phyloP scores from a whole-genome alignment of 2,329 filamentous ascomycete genomes.

The Bipolaris victoriae region DNA sequence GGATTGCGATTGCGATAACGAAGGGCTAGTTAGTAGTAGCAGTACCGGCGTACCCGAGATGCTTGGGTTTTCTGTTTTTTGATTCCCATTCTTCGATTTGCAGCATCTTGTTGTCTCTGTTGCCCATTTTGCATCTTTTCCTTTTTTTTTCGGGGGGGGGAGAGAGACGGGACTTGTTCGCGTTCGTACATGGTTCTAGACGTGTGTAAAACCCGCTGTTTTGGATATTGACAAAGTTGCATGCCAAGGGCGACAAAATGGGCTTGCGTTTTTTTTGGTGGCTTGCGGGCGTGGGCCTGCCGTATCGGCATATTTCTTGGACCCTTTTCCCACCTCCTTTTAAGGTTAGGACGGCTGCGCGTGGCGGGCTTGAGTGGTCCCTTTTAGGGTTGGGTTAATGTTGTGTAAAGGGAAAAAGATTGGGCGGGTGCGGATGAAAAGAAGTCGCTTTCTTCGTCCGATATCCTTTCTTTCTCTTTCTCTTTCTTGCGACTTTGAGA shows the following conservation, averaged over 20 bases:
- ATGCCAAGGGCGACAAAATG: background rate
- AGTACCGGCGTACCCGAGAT: too few species aligned
- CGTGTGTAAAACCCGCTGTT: background rate
- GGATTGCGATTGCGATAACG: too few species aligned
- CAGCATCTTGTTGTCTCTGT: background rate
- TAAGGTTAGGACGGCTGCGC: background rate
- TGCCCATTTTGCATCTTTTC: too few species aligned
- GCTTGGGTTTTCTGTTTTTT: background rate
- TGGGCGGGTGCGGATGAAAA: background rate
- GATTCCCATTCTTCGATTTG: background rate
- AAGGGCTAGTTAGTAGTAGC: too few species aligned
- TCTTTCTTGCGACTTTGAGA: background rate
- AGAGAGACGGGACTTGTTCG: background rate
- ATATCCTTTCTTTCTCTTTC: background rate
- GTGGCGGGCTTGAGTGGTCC: background rate
- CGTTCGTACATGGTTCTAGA: too few species aligned
- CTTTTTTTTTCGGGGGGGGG: too few species aligned
- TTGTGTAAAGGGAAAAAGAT: background rate
- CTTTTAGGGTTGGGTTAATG: background rate
- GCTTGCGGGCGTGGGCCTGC: background rate
- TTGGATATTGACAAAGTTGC: constrained; percentile 2
- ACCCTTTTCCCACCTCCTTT: background rate
- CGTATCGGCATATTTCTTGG: background rate
- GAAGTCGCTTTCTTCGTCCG: background rate
- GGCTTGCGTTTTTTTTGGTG: background rate